Base-by-base conservation (phyloP, 1,139 yeast genomes). In the Arxiozyma heterogenica region DNA sequence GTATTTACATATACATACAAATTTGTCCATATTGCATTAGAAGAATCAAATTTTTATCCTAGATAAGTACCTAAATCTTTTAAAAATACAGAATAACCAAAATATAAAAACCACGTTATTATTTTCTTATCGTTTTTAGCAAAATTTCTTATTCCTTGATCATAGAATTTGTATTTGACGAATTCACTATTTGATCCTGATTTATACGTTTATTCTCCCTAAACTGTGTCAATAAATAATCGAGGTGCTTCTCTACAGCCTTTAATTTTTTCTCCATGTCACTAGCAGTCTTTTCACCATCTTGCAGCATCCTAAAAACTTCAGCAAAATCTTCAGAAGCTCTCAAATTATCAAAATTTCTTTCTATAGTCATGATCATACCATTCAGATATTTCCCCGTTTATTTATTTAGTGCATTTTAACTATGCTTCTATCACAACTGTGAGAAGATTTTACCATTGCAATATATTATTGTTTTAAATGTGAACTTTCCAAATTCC, bases 221-320 rank as follows among this genome's bases (percentile, higher is more conserved):
- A 4, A 62, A 51, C 46, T 58, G 61, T 38, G 53, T 53, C 15
- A 61, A 55, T 21, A 62, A 53, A 20, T 44, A 21, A 21, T 57
- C 83, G 72, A 83, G 76, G 59, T 78, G 79, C 38, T 73, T 75
- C 60, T 83, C 87, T 47, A 83, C 69, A 30, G 71, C 68, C 59
- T 81, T 85, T 46, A 83, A 70, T 77, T 79, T 75, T 55, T 72
- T 69, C 64, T 83, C 88, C 59, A 83, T 70, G 53, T 72, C 76
- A 6, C 70, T 68, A 0, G 86, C 86, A 11, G 81, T 77, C 51
- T 70, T 66, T 61, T 82, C 86, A 1, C 84, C 86, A 53, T 80
- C 81, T 52, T 74, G 75, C 49, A 82, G 68, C 59, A 78, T 74
- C 60, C 75, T 72, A 30, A 61, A 59, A 18, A 61, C 60, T 20